phyloP scores from a whole-genome alignment of 2,329 filamentous ascomycete species.

The Trichoderma sp. region DNA sequence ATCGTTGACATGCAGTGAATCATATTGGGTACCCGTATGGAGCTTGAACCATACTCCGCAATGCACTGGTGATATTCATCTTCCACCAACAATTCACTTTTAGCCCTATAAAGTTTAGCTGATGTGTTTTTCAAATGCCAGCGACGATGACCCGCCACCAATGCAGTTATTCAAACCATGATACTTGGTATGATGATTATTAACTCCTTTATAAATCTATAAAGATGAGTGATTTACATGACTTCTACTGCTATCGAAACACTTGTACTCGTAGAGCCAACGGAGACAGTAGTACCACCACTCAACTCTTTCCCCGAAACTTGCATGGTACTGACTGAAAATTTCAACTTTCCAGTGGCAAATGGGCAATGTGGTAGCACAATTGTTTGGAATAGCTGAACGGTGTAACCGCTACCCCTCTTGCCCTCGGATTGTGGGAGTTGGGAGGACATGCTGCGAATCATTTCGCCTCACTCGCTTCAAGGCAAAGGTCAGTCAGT shows the following conservation, averaged over 20 bases:
- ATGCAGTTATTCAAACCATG: neutral
- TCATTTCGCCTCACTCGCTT: neutral
- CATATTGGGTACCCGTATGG: neutral
- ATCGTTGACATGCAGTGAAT: neutral
- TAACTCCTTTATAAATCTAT: neutral
- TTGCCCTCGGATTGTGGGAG: neutral
- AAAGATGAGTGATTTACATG: neutral
- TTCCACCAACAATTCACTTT: neutral
- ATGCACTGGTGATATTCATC: neutral
- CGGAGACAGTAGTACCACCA: neutral
- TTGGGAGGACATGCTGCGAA: neutral
- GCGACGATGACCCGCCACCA: neutral
- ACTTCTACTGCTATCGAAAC: neutral
- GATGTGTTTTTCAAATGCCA: neutral
- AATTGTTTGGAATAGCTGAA: neutral
- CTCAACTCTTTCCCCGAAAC: neutral
- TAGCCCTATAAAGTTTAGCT: neutral
- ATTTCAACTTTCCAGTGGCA: no score
- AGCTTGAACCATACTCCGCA: neutral
- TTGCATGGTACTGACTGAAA: neutral
- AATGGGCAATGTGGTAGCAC: neutral
- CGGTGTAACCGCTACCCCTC: neutral
- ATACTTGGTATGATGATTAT: neutral
- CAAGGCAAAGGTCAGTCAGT: neutral
- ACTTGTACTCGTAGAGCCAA: neutral